These are phyloP conservation scores for Phanerochaete carnosa DNA, from an alignment of 768 basidiomycete genomes.

Conservation along the genomic window DNA sequence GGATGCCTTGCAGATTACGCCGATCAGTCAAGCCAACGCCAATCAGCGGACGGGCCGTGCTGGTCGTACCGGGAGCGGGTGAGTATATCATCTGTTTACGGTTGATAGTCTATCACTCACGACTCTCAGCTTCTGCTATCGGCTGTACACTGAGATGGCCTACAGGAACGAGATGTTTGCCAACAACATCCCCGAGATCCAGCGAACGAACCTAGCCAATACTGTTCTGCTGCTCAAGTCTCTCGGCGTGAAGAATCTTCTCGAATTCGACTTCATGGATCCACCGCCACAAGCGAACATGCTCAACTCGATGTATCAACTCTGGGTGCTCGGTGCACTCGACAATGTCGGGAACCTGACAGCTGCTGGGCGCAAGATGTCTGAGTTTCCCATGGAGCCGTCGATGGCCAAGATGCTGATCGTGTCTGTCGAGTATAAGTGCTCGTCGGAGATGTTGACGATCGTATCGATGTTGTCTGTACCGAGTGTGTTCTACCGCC, in stretches of 20 bases:
- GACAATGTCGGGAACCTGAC: conserved; percentile 98
- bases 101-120: conserved; percentile 9
- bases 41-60: conserved; percentile 95
- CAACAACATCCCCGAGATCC: conserved; percentile 97
- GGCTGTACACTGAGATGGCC: conserved; percentile 95
- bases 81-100: conserved; percentile 20
- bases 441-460: conserved; percentile 94
- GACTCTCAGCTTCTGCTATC: conserved; percentile 74
- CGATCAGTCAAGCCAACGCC: conserved; percentile 98
- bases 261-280: conserved; percentile 99
- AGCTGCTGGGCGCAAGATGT: conserved; percentile 91
- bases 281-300: conserved; percentile 99
- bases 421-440: conserved; percentile 88
- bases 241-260: conserved; percentile 91
- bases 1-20: conserved; percentile 98
- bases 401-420: conserved; percentile 99
- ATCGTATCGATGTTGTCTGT: conserved; percentile 99
- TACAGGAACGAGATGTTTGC: conserved; percentile 94
- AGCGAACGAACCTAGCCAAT: conserved; percentile 95
- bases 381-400: conserved; percentile 99
- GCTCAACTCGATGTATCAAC: conserved; percentile 98
- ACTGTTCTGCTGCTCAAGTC: conserved; percentile 94
- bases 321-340: conserved; percentile 97
- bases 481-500: conserved; percentile 95
- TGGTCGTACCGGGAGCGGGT: conserved; percentile 95